A percentile compares a stretch with the other conserved stretches of the same genome.
Evolutionary conservation across 2,329 filamentous ascomycete genomes (phyloP).

Genomic region (Fusarium nematophilum): DNA sequence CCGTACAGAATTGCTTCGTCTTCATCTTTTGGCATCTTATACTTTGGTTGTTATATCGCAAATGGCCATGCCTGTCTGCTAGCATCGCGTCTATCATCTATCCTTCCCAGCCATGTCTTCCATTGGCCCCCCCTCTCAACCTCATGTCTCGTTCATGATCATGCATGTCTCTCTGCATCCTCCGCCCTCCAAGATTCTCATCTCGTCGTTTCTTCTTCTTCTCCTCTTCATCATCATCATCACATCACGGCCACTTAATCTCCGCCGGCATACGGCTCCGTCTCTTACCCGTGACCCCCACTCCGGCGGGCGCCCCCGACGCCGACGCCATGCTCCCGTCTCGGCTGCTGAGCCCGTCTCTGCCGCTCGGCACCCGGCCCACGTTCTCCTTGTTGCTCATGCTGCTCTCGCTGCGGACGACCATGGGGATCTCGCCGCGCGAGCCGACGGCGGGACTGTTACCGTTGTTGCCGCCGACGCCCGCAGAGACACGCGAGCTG

Average conservation of each 20-base stretch:
- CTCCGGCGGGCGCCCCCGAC: slow-evolving; percentile 13
- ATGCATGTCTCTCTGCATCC: slow-evolving; percentile 13
- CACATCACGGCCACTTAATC: slow-evolving; percentile 41
- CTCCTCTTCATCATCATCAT: background rate
- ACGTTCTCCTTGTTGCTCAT: slow-evolving; percentile 55
- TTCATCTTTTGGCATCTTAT: slow-evolving; percentile 13
- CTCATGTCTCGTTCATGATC: slow-evolving; percentile 18
- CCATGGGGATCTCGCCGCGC: slow-evolving; percentile 45
- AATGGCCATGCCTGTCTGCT: no score
- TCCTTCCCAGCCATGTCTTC: background rate
- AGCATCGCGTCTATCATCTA: slow-evolving; percentile 23
- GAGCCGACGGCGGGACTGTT: slow-evolving; percentile 30
- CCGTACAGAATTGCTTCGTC: slow-evolving; percentile 27
- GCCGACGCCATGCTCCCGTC: slow-evolving; percentile 29
- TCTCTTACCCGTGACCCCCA: slow-evolving; percentile 38
- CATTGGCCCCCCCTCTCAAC: no score
- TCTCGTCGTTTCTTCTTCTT: slow-evolving; percentile 3
- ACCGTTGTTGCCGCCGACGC: slow-evolving; percentile 30
- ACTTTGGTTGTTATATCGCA: slow-evolving; percentile 9
- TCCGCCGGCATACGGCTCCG: slow-evolving; percentile 42
- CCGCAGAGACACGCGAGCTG: slow-evolving; percentile 32
- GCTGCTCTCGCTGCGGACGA: slow-evolving; percentile 53
- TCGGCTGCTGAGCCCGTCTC: slow-evolving; percentile 38
- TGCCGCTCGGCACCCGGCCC: slow-evolving; percentile 40
- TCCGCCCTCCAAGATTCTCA: background rate